phyloP scores from a whole-genome alignment of 495 filamentous ascomycete genomes.

The Penicillium roqueforti region DNA sequence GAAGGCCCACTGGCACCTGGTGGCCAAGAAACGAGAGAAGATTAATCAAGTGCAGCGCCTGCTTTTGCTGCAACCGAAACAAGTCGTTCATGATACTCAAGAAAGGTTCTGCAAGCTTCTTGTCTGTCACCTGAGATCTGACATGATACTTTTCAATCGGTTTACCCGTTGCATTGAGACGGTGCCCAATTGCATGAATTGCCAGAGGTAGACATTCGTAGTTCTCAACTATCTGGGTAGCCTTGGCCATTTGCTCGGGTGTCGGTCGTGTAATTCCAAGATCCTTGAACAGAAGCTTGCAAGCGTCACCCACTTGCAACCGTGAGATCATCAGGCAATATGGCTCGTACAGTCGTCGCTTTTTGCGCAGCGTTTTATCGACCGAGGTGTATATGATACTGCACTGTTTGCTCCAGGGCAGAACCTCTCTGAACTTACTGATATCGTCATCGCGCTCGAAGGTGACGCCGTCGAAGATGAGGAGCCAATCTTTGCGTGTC shows the following conservation, averaged over 20 bases:
- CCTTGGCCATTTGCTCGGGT: slow-evolving; percentile 54
- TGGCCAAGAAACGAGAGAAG: slow-evolving; percentile 72
- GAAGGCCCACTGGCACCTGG: slow-evolving; percentile 71
- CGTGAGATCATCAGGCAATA: slow-evolving; percentile 60
- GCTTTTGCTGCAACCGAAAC: slow-evolving; percentile 50
- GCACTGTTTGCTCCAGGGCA: slow-evolving; percentile 64
- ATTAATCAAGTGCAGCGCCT: slow-evolving; percentile 68
- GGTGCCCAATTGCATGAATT: slow-evolving; percentile 73
- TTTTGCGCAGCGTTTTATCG: slow-evolving; percentile 60
- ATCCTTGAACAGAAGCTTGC: slow-evolving; percentile 56
- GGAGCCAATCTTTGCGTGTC: slow-evolving; percentile 63
- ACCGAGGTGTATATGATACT: slow-evolving; percentile 77
- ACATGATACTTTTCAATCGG: slow-evolving; percentile 65
- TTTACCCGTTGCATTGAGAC: slow-evolving; percentile 66
- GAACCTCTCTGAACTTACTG: slow-evolving; percentile 57
- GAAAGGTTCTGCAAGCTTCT: slow-evolving; percentile 67
- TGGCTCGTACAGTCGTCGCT: slow-evolving; percentile 69
- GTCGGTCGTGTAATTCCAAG: slow-evolving; percentile 49
- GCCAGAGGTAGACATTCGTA: slow-evolving; percentile 72
- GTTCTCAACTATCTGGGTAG: slow-evolving; percentile 61
- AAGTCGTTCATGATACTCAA: slow-evolving; percentile 68
- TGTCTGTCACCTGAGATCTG: slow-evolving; percentile 61
- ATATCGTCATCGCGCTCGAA: slow-evolving; percentile 58
- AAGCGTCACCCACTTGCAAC: slow-evolving; percentile 55
- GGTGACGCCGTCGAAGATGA: slow-evolving; percentile 71